phyloP scores from a whole-genome alignment of 345 rosid genomes.

The Anastatica hierochuntica region DNA sequence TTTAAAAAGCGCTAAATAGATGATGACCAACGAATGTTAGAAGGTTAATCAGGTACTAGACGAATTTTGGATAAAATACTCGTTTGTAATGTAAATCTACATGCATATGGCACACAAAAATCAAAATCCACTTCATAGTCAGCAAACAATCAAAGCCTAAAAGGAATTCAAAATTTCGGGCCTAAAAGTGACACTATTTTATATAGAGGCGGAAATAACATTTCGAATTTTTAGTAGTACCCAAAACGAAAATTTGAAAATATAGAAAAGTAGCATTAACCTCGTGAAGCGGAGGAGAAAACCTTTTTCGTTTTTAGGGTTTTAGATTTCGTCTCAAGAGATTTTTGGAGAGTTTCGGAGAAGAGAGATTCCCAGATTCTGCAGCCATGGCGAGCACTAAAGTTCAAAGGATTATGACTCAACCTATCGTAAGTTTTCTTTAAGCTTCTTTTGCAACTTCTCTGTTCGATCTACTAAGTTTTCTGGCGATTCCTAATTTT shows the following conservation, averaged over 20 bases:
- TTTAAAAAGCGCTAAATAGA: no score
- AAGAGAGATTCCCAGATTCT: neutral
- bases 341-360: neutral
- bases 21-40: no score
- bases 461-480: neutral
- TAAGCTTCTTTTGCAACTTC: neutral
- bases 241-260: neutral
- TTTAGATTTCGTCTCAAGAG: constrained; percentile 1
- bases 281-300: constrained; percentile 6
- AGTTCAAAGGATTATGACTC: constrained; percentile 80
- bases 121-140: no score
- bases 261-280: neutral
- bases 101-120: no score
- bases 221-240: neutral
- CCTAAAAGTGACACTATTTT: neutral
- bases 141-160: no score
- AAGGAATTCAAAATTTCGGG: neutral
- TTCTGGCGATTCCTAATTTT: neutral
- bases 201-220: neutral
- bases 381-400: constrained; percentile 76
- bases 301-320: constrained; percentile 5
- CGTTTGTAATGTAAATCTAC: no score
- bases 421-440: constrained; percentile 48
- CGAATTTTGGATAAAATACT: no score
- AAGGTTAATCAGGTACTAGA: no score